A percentile compares a stretch with the other conserved stretches of the same genome.
Conservation (phyloP, 1,284 basidiomycete genomes). For the Malassezia caprae region DNA sequence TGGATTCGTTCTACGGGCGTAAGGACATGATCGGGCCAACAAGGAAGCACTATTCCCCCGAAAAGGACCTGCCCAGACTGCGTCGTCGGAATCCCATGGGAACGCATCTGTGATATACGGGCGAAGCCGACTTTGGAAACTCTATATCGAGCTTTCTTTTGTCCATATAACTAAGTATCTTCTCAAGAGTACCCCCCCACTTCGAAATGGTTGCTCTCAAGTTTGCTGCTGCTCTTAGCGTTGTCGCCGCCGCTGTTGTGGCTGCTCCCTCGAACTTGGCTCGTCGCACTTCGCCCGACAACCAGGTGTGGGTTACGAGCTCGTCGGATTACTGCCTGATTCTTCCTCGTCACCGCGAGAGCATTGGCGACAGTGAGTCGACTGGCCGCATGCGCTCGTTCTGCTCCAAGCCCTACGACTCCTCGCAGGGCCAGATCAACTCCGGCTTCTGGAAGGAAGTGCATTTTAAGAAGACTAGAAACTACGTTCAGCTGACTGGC, state of each 20-base stretch:
- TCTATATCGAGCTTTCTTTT: background rate
- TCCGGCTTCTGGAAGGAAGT: constrained; percentile 18
- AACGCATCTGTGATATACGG: background rate
- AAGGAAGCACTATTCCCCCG: background rate
- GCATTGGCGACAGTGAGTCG: constrained; percentile 18
- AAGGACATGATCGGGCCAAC: background rate
- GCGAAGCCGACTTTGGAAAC: background rate
- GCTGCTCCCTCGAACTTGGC: constrained; percentile 10
- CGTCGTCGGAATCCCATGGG: background rate
- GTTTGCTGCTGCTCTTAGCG: constrained; percentile 1
- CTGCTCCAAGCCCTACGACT: constrained; percentile 13
- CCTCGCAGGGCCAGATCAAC: constrained; percentile 14
- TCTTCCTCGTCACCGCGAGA: constrained; percentile 8
- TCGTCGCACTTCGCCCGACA: constrained; percentile 8
- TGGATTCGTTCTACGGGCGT: background rate
- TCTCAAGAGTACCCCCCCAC: background rate
- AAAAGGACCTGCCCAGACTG: background rate
- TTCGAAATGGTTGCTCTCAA: constrained; percentile 6
- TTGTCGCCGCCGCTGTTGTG: background rate
- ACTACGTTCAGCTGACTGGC: constrained; percentile 21
- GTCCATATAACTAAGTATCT: background rate
- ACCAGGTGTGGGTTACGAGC: constrained; percentile 18
- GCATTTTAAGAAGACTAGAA: constrained; percentile 21
- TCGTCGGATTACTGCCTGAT: constrained; percentile 19
- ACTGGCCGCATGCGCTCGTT: constrained; percentile 16